phyloP scores from a whole-genome alignment of 2,329 filamentous ascomycete genomes.

The Talaromyces sp. region DNA sequence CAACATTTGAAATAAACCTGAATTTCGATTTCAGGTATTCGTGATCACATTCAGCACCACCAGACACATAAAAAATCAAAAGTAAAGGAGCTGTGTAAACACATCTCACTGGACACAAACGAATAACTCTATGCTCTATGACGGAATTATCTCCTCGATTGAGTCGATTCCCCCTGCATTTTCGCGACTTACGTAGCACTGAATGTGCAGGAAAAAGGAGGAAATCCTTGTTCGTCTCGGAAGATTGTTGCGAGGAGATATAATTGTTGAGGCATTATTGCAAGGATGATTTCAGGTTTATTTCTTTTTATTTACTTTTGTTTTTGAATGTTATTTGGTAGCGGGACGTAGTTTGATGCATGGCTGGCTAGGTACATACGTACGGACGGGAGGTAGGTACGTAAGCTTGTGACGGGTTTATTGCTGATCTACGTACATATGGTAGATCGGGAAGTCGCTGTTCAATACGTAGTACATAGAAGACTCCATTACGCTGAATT shows the following conservation, averaged over 20 bases:
- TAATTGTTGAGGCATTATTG: background rate
- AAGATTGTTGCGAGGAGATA: background rate
- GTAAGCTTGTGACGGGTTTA: background rate
- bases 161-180: background rate
- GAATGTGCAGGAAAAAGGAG: background rate
- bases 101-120: background rate
- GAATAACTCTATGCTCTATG: background rate
- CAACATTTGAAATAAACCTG: constrained; percentile 3
- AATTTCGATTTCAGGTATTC: background rate
- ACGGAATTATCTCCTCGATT: background rate
- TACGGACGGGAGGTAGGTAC: background rate
- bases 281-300: background rate
- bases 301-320: background rate
- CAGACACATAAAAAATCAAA: background rate
- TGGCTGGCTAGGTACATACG: background rate
- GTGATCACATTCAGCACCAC: background rate
- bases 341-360: background rate
- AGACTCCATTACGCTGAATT: background rate
- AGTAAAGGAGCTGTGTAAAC: background rate
- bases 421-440: background rate
- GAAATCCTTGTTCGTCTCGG: background rate
- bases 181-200: background rate
- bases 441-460: background rate
- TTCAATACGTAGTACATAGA: background rate
- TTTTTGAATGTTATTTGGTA: background rate